phyloP scores from a whole-genome alignment of 192 early-diverging fungal species.

The Podila horticola region DNA sequence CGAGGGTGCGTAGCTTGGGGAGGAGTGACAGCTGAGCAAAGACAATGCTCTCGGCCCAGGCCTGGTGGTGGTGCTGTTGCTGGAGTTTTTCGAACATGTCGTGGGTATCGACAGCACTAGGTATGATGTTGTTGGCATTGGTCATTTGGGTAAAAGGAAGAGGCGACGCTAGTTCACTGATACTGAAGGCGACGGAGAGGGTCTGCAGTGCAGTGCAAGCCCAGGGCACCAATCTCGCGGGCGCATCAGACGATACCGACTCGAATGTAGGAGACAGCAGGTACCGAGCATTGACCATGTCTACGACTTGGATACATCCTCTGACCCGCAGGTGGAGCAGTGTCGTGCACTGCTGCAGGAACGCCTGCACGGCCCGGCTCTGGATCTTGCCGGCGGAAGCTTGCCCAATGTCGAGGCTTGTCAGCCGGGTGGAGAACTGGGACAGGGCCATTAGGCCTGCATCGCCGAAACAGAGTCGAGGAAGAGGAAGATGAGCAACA shows the following conservation, averaged over 20 bases:
- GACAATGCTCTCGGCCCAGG: conserved; percentile 6
- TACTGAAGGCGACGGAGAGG: too few species aligned
- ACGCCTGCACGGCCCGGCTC: neutral
- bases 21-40: conserved; percentile 6
- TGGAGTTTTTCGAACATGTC: neutral
- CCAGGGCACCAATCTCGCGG: too few species aligned
- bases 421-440: conserved; percentile 4
- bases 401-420: conserved; percentile 4
- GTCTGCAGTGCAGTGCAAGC: too few species aligned
- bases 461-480: conserved; percentile 1
- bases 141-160: too few species aligned
- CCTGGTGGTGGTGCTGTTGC: neutral
- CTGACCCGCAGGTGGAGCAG: conserved; percentile 5
- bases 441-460: neutral
- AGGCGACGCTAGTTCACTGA: too few species aligned
- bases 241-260: neutral
- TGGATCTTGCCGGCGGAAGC: conserved; percentile 7
- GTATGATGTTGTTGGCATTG: neutral
- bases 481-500: neutral
- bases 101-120: too few species aligned
- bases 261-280: neutral
- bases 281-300: conserved; percentile 5
- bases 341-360: neutral
- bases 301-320: conserved; percentile 7
- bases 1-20: neutral